phyloP scores from a whole-genome alignment of 2,329 filamentous ascomycete species.

The Sphaerostilbella broomeana region DNA sequence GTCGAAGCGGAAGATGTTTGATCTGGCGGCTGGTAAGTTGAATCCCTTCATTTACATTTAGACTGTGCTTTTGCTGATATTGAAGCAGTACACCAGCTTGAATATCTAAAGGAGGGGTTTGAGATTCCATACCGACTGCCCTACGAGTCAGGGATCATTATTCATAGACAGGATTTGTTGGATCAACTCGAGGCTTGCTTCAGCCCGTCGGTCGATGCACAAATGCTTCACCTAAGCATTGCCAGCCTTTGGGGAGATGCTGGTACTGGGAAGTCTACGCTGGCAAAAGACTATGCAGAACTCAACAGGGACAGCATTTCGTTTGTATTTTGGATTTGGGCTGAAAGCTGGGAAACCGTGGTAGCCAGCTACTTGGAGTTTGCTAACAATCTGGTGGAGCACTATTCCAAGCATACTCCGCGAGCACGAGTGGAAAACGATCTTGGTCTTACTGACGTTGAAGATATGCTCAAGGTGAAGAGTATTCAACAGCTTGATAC shows the following conservation, averaged over 20 bases:
- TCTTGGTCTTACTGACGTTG: constrained; percentile 19
- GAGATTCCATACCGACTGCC: constrained; percentile 16
- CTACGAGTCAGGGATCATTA: constrained; percentile 9
- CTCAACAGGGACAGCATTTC: constrained; percentile 17
- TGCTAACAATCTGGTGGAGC: constrained; percentile 16
- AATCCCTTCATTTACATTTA: neutral
- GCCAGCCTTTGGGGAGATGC: constrained; percentile 18
- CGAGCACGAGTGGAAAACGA: constrained; percentile 18
- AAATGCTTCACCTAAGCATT: constrained; percentile 16
- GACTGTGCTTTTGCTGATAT: neutral
- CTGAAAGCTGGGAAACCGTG: constrained; percentile 22
- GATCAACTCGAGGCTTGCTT: constrained; percentile 16
- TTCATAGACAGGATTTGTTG: constrained; percentile 17
- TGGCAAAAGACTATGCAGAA: constrained; percentile 21
- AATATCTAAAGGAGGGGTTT: constrained; percentile 17
- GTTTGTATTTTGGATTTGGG: constrained; percentile 22
- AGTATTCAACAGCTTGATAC: constrained; percentile 19
- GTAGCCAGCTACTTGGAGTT: constrained; percentile 22
- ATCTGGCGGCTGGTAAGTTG: constrained; percentile 15
- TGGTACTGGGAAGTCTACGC: constrained; percentile 20
- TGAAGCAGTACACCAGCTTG: constrained; percentile 13
- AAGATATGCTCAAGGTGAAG: constrained; percentile 21
- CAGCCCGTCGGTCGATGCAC: constrained; percentile 4
- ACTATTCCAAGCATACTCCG: constrained; percentile 17
- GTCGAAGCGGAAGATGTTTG: constrained; percentile 17